Base-by-base conservation (phyloP, 1,139 yeast species). In the Hanseniaspora uvarum region DNA sequence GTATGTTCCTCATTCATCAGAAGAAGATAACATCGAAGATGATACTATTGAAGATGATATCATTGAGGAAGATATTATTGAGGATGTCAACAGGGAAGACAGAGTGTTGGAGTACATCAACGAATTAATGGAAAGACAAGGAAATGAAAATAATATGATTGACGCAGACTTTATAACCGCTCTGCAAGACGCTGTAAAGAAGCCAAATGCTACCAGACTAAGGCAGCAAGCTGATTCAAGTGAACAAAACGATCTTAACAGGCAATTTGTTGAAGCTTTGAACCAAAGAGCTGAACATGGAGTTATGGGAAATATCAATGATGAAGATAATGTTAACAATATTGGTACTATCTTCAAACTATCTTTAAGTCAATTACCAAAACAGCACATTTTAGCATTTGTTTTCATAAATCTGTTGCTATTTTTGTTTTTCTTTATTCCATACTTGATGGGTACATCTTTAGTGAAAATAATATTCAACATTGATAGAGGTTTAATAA, bases 381-480 rank as follows among this genome's bases (percentile, higher is more conserved):
- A 44, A 30, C 46, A 44, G 11, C 36, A 44, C 16, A 30, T 44
- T n/a, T 14, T 44, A 18, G 46, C 38, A 5, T 31, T 44, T 44
- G 16, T 44, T 12, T 30, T 44, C 28, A 44, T 44, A 5, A 41
- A 46, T 26, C 14, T 44, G 23, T 21, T 50, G 24, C n/a, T 50
- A 21, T 43, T 30, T 6, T 23, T 50, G 19, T 46, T 39, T 26
- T 50, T 50, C 39, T 44, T 46, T 23, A 7, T 43, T 8, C 48
- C 53, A 21, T 50, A 43, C 21, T 50, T 43, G 18, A 7, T 26
- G 18, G 53, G 53, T 14, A 70, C 46, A 4, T 44, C 37, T 5
- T n/a, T 44, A 30, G 21, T 44, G 2, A 30, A 65, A 52, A 39
- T 67, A 48, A 56, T 68, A 12, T 59, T 66, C 1, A 53, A 63